These are phyloP conservation scores for Daldinia vernicosa DNA, from an alignment of 495 filamentous ascomycete genomes.

Conservation along the genomic window DNA sequence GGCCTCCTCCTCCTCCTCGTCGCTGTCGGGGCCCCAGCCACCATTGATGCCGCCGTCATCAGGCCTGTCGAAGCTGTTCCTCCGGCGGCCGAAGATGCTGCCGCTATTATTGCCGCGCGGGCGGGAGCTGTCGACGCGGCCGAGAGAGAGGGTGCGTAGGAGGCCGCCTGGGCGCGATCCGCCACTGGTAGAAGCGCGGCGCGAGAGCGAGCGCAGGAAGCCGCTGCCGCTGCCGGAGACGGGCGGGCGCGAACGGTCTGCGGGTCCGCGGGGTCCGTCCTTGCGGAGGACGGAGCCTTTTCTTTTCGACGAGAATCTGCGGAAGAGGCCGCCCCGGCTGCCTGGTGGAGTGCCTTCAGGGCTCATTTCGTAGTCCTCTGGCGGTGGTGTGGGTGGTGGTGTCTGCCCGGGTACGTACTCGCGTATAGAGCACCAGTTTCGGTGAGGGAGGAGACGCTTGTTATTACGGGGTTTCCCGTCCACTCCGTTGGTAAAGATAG, in stretches of 20 bases:
- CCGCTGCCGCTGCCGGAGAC: slow-evolving; percentile 40
- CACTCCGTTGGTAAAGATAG: slow-evolving; percentile 87
- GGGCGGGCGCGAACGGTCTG: slow-evolving; percentile 47
- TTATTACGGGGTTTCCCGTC: slow-evolving; percentile 91
- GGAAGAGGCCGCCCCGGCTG: slow-evolving; percentile 47
- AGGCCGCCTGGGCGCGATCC: slow-evolving; percentile 54
- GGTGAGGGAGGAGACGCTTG: slow-evolving; percentile 84
- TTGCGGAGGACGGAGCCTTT: slow-evolving; percentile 34
- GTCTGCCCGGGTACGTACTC: slow-evolving; percentile 80
- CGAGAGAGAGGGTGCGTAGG: slow-evolving; percentile 70
- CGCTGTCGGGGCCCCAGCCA: slow-evolving; percentile 53
- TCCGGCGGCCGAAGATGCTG: slow-evolving; percentile 56
- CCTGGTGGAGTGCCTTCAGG: slow-evolving; percentile 44
- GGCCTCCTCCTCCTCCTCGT: slow-evolving; percentile 51
- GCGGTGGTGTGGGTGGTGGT: slow-evolving; percentile 70
- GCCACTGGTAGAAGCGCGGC: slow-evolving; percentile 44
- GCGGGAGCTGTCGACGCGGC: slow-evolving; percentile 59
- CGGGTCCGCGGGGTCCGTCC: slow-evolving; percentile 27
- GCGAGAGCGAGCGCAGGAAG: slow-evolving; percentile 52
- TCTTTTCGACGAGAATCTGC: slow-evolving; percentile 49
- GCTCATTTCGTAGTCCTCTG: slow-evolving; percentile 52
- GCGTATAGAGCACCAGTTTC: slow-evolving; percentile 92
- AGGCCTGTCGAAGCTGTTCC: slow-evolving; percentile 44
- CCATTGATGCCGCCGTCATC: slow-evolving; percentile 64
- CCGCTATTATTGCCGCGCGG: slow-evolving; percentile 53